Conservation (phyloP, 1,284 basidiomycete species). For the Anthracocystis walkeri region DNA sequence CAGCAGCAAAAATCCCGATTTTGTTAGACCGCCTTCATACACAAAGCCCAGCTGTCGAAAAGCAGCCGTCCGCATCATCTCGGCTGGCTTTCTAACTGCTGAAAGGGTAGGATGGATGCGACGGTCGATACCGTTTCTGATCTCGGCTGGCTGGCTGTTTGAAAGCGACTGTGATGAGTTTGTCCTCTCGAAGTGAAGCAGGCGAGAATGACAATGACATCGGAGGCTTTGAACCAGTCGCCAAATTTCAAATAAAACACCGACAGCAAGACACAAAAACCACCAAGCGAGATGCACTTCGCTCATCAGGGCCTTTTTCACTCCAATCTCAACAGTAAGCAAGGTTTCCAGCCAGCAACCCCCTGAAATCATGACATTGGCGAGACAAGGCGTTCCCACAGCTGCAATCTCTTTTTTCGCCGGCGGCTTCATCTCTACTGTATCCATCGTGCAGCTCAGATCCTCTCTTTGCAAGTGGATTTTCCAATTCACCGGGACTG, state of each 20-base stretch:
- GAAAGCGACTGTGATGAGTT: too few relatives aligned
- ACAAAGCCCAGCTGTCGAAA: background rate
- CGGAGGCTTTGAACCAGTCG: background rate
- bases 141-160: too few relatives aligned
- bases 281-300: constrained; percentile 13
- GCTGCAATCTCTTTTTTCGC: too few relatives aligned
- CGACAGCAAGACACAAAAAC: constrained; percentile 1
- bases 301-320: constrained; percentile 11
- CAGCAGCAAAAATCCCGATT: background rate
- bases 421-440: too few relatives aligned
- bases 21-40: background rate
- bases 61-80: background rate
- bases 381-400: background rate
- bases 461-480: too few relatives aligned
- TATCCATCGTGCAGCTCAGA: too few relatives aligned
- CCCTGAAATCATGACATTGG: constrained; percentile 7
- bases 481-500: too few relatives aligned
- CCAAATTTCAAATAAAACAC: constrained; percentile 8
- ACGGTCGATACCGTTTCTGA: too few relatives aligned
- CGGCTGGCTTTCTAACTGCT: too few relatives aligned
- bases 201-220: background rate
- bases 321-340: background rate
- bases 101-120: too few relatives aligned
- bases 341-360: background rate
- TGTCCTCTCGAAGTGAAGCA: too few relatives aligned